Percentiles rank a stretch among this genome's conserved stretches.
phyloP scores from a whole-genome alignment of 352 stramenopile species.

The Blastocystis sp. region DNA sequence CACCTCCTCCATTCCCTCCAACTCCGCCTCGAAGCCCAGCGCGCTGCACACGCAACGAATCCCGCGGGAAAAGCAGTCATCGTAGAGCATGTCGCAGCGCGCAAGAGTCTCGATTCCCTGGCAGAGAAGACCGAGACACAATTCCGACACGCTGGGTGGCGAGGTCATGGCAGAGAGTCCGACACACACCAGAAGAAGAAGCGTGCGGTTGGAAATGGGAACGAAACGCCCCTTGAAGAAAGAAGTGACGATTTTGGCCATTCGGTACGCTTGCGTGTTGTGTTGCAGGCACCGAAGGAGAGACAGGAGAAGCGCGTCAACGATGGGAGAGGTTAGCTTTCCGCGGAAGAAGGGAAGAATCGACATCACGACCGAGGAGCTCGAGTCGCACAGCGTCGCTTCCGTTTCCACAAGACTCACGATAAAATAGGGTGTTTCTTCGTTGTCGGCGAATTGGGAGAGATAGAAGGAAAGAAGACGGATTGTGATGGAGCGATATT shows the following conservation, averaged over 20 bases:
- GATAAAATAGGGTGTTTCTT: background rate
- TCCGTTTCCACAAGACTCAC: background rate
- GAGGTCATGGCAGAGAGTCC: background rate
- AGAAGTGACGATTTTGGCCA: background rate
- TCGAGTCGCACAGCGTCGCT: background rate
- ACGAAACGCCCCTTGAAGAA: background rate
- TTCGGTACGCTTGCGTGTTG: background rate
- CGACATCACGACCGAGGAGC: background rate
- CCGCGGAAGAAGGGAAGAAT: background rate
- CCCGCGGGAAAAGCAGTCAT: background rate
- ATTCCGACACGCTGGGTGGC: background rate
- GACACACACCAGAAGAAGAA: background rate
- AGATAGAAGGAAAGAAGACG: background rate
- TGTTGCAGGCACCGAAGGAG: background rate
- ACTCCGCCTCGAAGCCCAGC: background rate
- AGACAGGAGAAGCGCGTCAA: background rate
- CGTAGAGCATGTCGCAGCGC: background rate
- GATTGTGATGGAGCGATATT: background rate
- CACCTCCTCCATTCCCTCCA: background rate
- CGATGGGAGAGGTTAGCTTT: background rate
- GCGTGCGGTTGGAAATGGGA: background rate
- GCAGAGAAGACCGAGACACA: background rate
- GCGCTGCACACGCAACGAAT: background rate
- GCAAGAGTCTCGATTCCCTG: background rate
- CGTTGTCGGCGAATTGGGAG: background rate